A percentile compares a stretch with the other conserved stretches of the same genome.
Conservation (phyloP, 1,284 basidiomycete species). For the Pholiota adiposa region DNA sequence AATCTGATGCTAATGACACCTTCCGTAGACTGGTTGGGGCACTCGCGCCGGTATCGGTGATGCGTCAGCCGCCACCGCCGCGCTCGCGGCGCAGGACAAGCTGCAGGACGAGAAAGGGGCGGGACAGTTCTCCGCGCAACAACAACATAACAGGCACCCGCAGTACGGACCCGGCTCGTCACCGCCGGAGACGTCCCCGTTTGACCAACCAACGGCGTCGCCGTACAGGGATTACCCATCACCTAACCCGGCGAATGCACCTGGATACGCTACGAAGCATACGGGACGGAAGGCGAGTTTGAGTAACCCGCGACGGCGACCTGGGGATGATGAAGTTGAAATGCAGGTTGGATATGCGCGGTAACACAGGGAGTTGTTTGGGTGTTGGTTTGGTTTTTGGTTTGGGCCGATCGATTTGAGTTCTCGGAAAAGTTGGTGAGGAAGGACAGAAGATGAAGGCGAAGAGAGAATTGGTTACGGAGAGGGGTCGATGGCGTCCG, state of each 20-base stretch:
- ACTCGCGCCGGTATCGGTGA: conserved; percentile 90
- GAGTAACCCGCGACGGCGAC: conserved; percentile 23
- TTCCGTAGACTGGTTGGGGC: conserved; percentile 81
- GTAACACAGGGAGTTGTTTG: background rate
- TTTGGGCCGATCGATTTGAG: background rate
- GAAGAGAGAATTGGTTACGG: background rate
- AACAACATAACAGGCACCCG: conserved; percentile 5
- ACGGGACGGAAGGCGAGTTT: conserved; percentile 16
- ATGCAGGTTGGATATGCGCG: conserved; percentile 31
- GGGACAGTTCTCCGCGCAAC: conserved; percentile 20
- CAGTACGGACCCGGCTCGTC: conserved; percentile 13
- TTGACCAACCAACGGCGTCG: conserved; percentile 33
- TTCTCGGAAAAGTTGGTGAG: background rate
- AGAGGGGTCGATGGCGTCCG: background rate
- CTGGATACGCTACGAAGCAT: conserved; percentile 25
- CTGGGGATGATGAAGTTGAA: conserved; percentile 33
- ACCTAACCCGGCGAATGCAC: conserved; percentile 24
- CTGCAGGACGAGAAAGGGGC: conserved; percentile 36
- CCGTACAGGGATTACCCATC: conserved; percentile 29
- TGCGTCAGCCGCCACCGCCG: conserved; percentile 71
- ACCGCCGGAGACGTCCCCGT: conserved; percentile 24
- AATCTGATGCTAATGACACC: background rate
- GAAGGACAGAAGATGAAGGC: background rate
- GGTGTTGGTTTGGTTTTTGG: background rate
- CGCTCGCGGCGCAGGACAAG: conserved; percentile 46